Evolutionary conservation across 768 basidiomycete genomes (phyloP).

Genomic region (Pleurotus giganteus): DNA sequence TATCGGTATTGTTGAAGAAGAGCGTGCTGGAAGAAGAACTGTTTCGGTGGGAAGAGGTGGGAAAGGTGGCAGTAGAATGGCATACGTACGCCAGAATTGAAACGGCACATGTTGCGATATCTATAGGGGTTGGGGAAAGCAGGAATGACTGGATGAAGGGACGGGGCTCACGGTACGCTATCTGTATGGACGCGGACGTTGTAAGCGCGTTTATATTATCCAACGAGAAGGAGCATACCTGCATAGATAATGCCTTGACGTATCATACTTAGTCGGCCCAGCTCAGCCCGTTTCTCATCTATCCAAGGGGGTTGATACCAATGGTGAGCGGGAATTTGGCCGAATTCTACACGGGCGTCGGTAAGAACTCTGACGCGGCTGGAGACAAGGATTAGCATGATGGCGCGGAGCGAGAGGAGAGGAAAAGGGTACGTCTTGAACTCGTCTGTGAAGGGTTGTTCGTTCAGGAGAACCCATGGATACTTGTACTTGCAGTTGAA

Average conservation of each 20-base stretch:
- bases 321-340: slow-evolving; percentile 54
- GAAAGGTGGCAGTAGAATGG: not conserved
- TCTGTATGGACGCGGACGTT: slow-evolving; percentile 14
- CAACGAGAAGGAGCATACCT: slow-evolving; percentile 22
- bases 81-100: slow-evolving; percentile 57
- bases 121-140: slow-evolving; percentile 30
- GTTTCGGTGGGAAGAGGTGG: not conserved
- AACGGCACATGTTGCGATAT: slow-evolving; percentile 78
- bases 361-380: slow-evolving; percentile 26
- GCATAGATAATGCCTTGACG: slow-evolving; percentile 38
- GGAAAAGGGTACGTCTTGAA: slow-evolving; percentile 59
- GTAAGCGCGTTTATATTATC: slow-evolving; percentile 7
- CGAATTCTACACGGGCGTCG: slow-evolving; percentile 35
- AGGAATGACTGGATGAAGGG: not conserved
- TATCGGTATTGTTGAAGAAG: slow-evolving; percentile 68
- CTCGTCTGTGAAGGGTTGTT: slow-evolving; percentile 70
- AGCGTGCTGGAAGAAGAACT: slow-evolving; percentile 77
- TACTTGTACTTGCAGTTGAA: slow-evolving; percentile 82
- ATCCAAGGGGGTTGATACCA: slow-evolving; percentile 77
- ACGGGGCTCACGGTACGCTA: slow-evolving; percentile 27
- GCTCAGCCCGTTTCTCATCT: slow-evolving; percentile 59
- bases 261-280: slow-evolving; percentile 29
- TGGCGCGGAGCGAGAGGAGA: not conserved
- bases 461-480: slow-evolving; percentile 89
- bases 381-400: not conserved